These are phyloP conservation scores for Alternaria infectoria DNA, from an alignment of 2,329 filamentous ascomycete genomes.

Conservation along the genomic window DNA sequence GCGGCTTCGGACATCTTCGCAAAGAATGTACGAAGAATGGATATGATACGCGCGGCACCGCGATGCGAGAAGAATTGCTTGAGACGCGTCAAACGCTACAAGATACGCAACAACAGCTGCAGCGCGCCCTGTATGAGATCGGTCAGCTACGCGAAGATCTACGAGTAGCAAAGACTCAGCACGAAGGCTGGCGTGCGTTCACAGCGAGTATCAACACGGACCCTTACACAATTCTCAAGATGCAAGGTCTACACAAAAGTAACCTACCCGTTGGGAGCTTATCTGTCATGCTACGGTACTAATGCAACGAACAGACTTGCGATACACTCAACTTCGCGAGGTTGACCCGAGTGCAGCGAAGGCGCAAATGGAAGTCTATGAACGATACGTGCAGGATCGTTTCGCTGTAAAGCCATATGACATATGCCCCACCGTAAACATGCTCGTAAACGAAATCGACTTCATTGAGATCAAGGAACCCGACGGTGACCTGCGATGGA, in stretches of 20 bases:
- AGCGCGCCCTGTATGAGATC: background rate
- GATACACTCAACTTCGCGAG: background rate
- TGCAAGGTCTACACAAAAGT: background rate
- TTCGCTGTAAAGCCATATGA: background rate
- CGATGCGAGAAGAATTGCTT: background rate
- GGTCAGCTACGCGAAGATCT: background rate
- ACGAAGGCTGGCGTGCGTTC: background rate
- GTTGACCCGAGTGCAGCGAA: background rate
- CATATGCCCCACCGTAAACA: accelerated
- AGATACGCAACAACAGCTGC: background rate
- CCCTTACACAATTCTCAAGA: accelerated
- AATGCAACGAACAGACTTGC: background rate
- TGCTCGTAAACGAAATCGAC: background rate
- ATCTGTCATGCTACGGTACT: background rate
- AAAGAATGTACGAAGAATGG: background rate
- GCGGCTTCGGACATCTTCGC: background rate
- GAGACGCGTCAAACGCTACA: background rate
- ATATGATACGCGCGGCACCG: accelerated
- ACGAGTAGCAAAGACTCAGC: accelerated
- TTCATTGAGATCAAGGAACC: background rate
- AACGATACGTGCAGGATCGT: background rate
- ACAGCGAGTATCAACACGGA: background rate
- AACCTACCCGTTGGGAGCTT: background rate
- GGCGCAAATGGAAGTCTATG: background rate
- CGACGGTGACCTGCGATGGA: background rate